Percentiles rank a stretch among this genome's conserved stretches.
These are phyloP conservation scores for Moringa oleifera DNA, from an alignment of 345 rosid genomes.

Conservation along the genomic window DNA sequence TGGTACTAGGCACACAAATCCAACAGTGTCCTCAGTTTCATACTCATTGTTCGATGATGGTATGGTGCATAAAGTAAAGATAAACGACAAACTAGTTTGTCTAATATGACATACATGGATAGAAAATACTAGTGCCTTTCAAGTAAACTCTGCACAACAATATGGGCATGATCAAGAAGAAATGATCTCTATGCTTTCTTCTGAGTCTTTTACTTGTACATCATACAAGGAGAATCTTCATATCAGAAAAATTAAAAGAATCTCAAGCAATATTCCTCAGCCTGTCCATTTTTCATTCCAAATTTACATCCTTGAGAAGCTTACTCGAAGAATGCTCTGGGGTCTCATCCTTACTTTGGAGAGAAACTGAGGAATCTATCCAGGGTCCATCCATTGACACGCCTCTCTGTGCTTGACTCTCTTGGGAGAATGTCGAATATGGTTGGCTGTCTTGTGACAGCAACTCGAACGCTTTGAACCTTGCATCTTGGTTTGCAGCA, in stretches of 20 bases:
- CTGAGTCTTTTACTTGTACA: too few species aligned
- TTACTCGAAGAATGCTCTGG: constrained; percentile 17
- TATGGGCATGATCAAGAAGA: too few species aligned
- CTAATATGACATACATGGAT: too few species aligned
- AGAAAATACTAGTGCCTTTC: too few species aligned
- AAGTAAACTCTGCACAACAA: too few species aligned
- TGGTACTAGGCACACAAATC: neutral
- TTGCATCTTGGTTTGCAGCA: constrained; percentile 39
- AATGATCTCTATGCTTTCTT: too few species aligned
- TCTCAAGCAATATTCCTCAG: neutral
- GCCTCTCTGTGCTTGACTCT: constrained; percentile 35
- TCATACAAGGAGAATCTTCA: neutral
- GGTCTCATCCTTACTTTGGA: constrained; percentile 29
- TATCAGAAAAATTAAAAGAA: too few species aligned
- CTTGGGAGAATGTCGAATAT: constrained; percentile 35
- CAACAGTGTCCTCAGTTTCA: too few species aligned
- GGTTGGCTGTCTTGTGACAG: constrained; percentile 65
- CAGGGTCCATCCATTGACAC: constrained; percentile 63
- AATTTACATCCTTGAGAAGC: constrained; percentile 22
- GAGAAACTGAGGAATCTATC: constrained; percentile 47
- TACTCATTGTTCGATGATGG: too few species aligned
- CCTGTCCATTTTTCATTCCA: neutral
- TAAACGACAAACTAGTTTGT: too few species aligned
- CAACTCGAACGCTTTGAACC: constrained; percentile 74
- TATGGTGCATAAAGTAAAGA: too few species aligned